Percentiles rank a stretch among this genome's conserved stretches.
Evolutionary conservation across 371 early-diverging fungal genomes (phyloP).

Genomic region (Nosema muscidifuracis): DNA sequence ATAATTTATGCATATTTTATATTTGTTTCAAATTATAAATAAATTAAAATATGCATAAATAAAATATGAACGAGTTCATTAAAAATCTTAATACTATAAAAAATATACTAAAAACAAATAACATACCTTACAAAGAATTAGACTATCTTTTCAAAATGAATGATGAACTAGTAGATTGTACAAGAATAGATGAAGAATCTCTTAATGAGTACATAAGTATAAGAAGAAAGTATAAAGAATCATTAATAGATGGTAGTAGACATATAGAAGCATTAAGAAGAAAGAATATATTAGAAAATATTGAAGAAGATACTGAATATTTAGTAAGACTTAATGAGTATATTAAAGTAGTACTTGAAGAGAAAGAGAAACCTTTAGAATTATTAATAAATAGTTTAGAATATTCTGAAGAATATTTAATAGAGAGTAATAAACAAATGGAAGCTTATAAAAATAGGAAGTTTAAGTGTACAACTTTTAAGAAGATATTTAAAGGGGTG

Average conservation of each 20-base stretch:
- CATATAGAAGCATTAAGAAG: neutral
- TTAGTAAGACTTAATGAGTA: neutral
- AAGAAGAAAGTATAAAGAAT: neutral
- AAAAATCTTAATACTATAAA: neutral
- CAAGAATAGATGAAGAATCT: neutral
- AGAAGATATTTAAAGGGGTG: too few species aligned
- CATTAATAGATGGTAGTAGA: neutral
- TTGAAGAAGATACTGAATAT: constrained; percentile 6
- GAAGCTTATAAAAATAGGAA: neutral
- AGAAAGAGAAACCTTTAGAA: neutral
- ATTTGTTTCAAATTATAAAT: too few species aligned
- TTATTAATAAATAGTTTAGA: neutral
- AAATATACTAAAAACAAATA: neutral
- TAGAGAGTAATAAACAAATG: neutral
- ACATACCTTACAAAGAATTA: neutral
- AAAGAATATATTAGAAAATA: neutral
- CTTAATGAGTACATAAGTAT: neutral
- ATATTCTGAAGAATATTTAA: neutral
- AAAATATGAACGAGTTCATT: neutral
- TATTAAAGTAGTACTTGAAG: neutral
- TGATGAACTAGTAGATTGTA: neutral
- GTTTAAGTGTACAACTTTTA: neutral
- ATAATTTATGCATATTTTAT: too few species aligned
- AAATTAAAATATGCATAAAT: too few species aligned
- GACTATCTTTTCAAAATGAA: neutral